Evolutionary conservation across 2,329 filamentous ascomycete genomes (phyloP).

Genomic region (Daldinia sp.): DNA sequence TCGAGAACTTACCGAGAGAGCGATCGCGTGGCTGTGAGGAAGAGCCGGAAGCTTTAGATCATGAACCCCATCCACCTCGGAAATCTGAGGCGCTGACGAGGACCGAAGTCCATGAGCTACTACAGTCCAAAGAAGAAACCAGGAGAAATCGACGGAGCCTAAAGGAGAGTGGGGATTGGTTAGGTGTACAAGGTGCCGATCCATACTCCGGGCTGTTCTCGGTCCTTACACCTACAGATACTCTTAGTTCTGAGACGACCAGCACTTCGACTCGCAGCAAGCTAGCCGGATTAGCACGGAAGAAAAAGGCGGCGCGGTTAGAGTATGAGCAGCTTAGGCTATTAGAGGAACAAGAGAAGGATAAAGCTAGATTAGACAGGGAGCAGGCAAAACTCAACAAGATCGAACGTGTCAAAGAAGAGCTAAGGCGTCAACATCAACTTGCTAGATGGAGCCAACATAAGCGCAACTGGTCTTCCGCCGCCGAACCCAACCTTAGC

Average conservation of each 20-base stretch:
- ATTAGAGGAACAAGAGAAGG: conserved; percentile 58
- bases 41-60: neutral
- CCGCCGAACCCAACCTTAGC: conserved; percentile 62
- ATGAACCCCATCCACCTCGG: conserved; percentile 19
- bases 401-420: conserved; percentile 58
- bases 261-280: conserved; percentile 49
- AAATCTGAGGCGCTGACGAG: conserved; percentile 33
- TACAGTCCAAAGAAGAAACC: conserved; percentile 49
- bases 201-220: conserved; percentile 67
- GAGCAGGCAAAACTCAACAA: conserved; percentile 60
- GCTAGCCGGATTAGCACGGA: conserved; percentile 51
- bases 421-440: conserved; percentile 51
- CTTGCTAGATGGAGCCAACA: conserved; percentile 60
- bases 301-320: conserved; percentile 53
- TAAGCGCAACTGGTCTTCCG: conserved; percentile 64
- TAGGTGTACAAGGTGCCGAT: conserved; percentile 70
- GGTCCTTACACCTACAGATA: conserved; percentile 60
- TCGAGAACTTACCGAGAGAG: conserved; percentile 29
- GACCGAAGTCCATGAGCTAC: conserved; percentile 38
- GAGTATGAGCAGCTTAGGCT: conserved; percentile 53
- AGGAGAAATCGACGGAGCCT: conserved; percentile 60
- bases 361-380: conserved; percentile 54
- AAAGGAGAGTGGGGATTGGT: conserved; percentile 68
- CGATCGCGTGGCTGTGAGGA: conserved; percentile 22
- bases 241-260: conserved; percentile 59